Evolutionary conservation across 805 yeast genomes (phyloP).

Genomic region (Millerago galiae): DNA sequence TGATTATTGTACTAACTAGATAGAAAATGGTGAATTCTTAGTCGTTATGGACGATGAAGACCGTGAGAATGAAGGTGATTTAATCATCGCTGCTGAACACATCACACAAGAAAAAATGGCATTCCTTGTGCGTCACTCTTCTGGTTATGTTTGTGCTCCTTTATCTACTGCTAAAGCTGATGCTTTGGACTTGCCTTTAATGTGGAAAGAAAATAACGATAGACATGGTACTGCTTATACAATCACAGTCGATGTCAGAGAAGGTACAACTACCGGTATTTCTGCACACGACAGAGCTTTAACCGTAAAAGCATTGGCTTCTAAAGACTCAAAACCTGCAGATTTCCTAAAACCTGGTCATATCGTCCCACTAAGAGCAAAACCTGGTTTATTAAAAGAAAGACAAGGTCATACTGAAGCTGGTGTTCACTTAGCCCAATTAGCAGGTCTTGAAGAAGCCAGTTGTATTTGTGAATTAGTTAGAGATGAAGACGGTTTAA

Average conservation of each 20-base stretch:
- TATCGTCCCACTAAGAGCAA: constrained; percentile 86
- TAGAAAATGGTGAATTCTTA: constrained; percentile 47
- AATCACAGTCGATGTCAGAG: constrained; percentile 76
- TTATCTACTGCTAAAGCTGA: constrained; percentile 74
- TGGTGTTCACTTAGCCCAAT: constrained; percentile 75
- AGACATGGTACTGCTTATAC: constrained; percentile 98
- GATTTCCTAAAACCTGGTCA: constrained; percentile 94
- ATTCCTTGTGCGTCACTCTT: constrained; percentile 76
- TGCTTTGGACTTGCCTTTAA: constrained; percentile 67
- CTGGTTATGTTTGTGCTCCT: constrained; percentile 95
- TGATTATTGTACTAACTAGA: constrained; percentile 1
- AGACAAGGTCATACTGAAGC: constrained; percentile 99
- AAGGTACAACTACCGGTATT: constrained; percentile 95
- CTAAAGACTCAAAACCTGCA: constrained; percentile 43
- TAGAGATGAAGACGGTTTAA: constrained; percentile 84
- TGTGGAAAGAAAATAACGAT: constrained; percentile 53
- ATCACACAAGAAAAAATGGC: constrained; percentile 87
- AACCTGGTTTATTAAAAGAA: constrained; percentile 67
- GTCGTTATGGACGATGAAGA: constrained; percentile 96
- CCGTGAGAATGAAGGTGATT: constrained; percentile 96
- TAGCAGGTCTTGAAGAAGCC: constrained; percentile 77
- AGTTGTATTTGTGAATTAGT: constrained; percentile 94
- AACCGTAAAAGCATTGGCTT: constrained; percentile 70
- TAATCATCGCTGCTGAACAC: constrained; percentile 84
- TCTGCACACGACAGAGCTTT: constrained; percentile 90